Evolutionary conservation across 371 early-diverging fungal genomes (phyloP).

Genomic region (Mycotypha africana): DNA sequence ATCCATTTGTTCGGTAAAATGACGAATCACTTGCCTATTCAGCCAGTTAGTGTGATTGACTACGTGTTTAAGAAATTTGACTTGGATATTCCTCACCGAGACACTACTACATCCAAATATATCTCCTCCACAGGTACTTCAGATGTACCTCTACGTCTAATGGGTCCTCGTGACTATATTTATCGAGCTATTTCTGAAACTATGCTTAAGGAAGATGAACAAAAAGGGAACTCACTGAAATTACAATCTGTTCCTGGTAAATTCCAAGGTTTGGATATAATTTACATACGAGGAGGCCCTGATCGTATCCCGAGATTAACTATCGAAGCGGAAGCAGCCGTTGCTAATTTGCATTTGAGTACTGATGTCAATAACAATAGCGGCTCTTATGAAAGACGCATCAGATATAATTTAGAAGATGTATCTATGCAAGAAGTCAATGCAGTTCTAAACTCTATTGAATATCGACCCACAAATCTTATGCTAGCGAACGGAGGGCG

Average conservation of each 20-base stretch:
- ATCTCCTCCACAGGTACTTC: constrained; percentile 23
- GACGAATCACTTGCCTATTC: constrained; percentile 49
- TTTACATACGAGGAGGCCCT: constrained; percentile 51
- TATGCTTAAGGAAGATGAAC: constrained; percentile 16
- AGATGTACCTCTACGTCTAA: constrained; percentile 21
- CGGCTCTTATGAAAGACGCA: constrained; percentile 3
- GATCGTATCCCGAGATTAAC: constrained; percentile 12
- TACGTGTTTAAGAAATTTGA: constrained; percentile 46
- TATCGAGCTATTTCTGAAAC: constrained; percentile 20
- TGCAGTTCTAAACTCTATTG: constrained; percentile 23
- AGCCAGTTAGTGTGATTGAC: constrained; percentile 48
- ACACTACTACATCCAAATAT: constrained; percentile 27
- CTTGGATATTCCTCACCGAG: constrained; percentile 41
- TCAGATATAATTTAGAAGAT: constrained; percentile 9
- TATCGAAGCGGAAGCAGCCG: constrained; percentile 20
- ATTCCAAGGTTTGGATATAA: constrained; percentile 49
- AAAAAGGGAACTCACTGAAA: constrained; percentile 4
- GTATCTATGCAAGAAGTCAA: constrained; percentile 33
- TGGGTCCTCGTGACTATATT: constrained; percentile 30
- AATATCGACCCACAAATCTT: constrained; percentile 27
- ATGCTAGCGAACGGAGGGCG: constrained; percentile 38
- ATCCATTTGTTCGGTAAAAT: constrained; percentile 61
- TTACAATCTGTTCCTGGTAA: constrained; percentile 41
- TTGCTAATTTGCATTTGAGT: constrained; percentile 12
- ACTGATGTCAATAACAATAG: not conserved